phyloP scores from a whole-genome alignment of 768 basidiomycete species.

The Leccinum rimulosum region DNA sequence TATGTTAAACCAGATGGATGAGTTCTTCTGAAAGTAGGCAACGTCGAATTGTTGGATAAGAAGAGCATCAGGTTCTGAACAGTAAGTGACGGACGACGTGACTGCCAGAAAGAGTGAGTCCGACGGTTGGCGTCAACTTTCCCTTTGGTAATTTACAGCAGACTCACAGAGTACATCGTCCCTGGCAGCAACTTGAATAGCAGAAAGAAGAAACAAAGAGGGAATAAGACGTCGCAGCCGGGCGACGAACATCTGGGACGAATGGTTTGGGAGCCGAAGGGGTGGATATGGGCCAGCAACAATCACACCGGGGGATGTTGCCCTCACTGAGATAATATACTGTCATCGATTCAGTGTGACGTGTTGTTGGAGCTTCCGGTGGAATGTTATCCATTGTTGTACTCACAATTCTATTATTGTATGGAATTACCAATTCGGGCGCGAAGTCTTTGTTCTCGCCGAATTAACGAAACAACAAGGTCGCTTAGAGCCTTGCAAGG shows the following conservation, averaged over 20 bases:
- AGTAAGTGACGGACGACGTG: slow-evolving; percentile 87
- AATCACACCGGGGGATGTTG: slow-evolving; percentile 19
- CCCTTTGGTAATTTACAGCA: neutral
- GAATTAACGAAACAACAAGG: slow-evolving; percentile 8
- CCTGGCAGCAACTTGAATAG: slow-evolving; percentile 42
- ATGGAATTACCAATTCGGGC: slow-evolving; percentile 4
- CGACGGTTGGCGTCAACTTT: neutral
- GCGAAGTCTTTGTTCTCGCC: slow-evolving; percentile 18
- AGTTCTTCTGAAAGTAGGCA: slow-evolving; percentile 64
- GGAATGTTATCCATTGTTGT: slow-evolving; percentile 17
- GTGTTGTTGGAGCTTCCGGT: neutral
- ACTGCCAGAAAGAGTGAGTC: slow-evolving; percentile 41
- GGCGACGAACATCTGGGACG: slow-evolving; percentile 65
- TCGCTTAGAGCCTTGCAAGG: neutral
- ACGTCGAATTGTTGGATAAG: slow-evolving; percentile 79
- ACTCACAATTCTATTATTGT: slow-evolving; percentile 34
- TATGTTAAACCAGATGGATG: slow-evolving; percentile 80
- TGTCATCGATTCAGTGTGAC: neutral
- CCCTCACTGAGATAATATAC: slow-evolving; percentile 23
- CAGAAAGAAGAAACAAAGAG: slow-evolving; percentile 40
- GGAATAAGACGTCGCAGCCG: slow-evolving; percentile 61
- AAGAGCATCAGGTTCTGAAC: slow-evolving; percentile 73
- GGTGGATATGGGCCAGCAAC: slow-evolving; percentile 26
- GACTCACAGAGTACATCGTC: slow-evolving; percentile 63
- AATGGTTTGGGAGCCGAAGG: slow-evolving; percentile 12